These are phyloP conservation scores for Tuber magnatum DNA, from an alignment of 495 filamentous ascomycete species.

Conservation along the genomic window DNA sequence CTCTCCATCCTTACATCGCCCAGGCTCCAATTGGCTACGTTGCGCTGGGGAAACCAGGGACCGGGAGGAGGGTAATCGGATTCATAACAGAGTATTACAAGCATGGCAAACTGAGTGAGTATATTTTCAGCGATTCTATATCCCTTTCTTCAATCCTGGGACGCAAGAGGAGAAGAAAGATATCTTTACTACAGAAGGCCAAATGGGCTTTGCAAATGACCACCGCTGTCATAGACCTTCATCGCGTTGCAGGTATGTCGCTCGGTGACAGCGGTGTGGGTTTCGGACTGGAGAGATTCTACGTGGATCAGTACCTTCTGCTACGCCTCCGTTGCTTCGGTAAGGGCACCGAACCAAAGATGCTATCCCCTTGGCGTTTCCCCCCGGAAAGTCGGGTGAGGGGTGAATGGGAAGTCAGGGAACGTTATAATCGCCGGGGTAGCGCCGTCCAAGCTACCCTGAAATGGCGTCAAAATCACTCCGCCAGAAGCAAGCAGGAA, in stretches of 20 bases:
- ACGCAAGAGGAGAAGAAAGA: conserved; percentile 2
- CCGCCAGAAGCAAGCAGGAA: conserved; percentile 19
- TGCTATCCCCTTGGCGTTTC: conserved; percentile 21
- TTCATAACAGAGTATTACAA: conserved; percentile 28
- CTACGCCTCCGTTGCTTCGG: conserved; percentile 25
- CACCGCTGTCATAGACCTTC: conserved; percentile 21
- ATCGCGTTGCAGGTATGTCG: conserved; percentile 16
- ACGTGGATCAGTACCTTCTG: conserved; percentile 25
- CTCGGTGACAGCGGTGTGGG: conserved; percentile 21
- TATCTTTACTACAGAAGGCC: conserved; percentile 26
- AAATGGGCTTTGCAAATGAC: conserved; percentile 32
- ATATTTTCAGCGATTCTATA: conserved; percentile 32
- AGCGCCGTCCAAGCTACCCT: conserved; percentile 1
- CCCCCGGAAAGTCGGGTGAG: conserved; percentile 23
- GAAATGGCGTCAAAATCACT: conserved; percentile 21
- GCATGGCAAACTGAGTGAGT: conserved; percentile 28
- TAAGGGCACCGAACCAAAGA: conserved; percentile 12
- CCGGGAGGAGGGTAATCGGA: conserved; percentile 17
- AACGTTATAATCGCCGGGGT: not conserved
- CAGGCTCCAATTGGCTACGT: conserved; percentile 24
- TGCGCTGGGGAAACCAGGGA: conserved; percentile 22
- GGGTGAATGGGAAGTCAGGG: conserved; percentile 27
- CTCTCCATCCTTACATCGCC: conserved; percentile 23
- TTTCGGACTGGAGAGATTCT: conserved; percentile 27
- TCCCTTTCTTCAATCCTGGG: conserved; percentile 14